A percentile compares a stretch with the other conserved stretches of the same genome.
These are phyloP conservation scores for Pythium angustatum DNA, from an alignment of 352 stramenopile genomes.

Conservation along the genomic window DNA sequence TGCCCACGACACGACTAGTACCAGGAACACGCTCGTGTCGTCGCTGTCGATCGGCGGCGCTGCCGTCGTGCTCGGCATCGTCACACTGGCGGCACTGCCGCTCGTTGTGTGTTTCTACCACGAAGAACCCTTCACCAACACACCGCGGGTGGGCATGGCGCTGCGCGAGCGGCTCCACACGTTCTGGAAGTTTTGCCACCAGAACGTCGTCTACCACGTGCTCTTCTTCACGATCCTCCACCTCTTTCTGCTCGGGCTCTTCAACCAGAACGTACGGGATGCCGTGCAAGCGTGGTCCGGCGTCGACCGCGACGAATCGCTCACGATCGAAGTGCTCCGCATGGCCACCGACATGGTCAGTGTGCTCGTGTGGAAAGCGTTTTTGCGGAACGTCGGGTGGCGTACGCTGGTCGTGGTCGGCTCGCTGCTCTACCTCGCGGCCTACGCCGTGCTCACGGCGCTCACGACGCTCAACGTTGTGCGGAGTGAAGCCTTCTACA, in stretches of 20 bases:
- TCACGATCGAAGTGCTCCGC: conserved; percentile 26
- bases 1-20: neutral
- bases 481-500: conserved; percentile 45
- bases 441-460: conserved; percentile 29
- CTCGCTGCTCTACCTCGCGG: conserved; percentile 32
- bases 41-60: conserved; percentile 15
- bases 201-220: conserved; percentile 28
- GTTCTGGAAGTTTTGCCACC: conserved; percentile 31
- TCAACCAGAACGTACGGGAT: conserved; percentile 24
- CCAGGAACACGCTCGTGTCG: conserved; percentile 1
- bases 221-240: conserved; percentile 26
- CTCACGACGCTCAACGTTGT: conserved; percentile 37
- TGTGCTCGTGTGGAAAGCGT: conserved; percentile 22
- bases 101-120: conserved; percentile 19
- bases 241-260: conserved; percentile 26
- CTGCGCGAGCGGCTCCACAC: neutral
- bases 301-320: conserved; percentile 7
- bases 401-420: conserved; percentile 29
- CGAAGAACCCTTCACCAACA: conserved; percentile 17
- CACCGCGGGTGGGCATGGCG: neutral
- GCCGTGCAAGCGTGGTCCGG: neutral
- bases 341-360: conserved; percentile 35
- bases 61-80: conserved; percentile 4
- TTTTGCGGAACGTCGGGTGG: conserved; percentile 13
- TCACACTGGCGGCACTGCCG: conserved; percentile 11